Base-by-base conservation (phyloP, 495 filamentous ascomycete species). In the Hypoxylon fuscum region DNA sequence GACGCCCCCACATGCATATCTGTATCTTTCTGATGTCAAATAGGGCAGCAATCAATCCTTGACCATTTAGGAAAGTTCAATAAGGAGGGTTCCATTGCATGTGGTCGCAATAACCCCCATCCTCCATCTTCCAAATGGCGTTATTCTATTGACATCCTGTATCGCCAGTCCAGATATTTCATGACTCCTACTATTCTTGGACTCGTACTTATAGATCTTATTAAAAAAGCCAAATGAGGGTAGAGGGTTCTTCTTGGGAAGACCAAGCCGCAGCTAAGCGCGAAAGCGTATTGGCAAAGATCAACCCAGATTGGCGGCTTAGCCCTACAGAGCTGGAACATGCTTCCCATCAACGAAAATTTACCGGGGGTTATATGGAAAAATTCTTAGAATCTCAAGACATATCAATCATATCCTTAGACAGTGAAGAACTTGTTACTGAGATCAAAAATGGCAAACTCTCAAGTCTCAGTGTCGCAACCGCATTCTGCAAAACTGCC, bases 401-500 rank as follows among this genome's bases (percentile, higher is more conserved):
- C 0, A 37, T 60, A 5, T 47, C 46, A 5, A 68, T 73, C 47
- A 47, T 68, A 12, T 48, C 35, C 0, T 57, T 20, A 32, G 62
- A 71, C 2, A 64, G 59, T 14, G 25, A 60, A 10, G 50, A 56
- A 0, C 32, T 75, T 2, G 55, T 69, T 1, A 47, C 58, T 2
- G 61, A 56, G 10, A 59, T 79, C 18, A 59, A 43, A 8, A 11
- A 43, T 10, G 65, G 55, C 1, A 44, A 42, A 2, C 42, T 64
- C 11, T 69, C 65, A 1, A 66, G 80, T 1, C 44, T 78, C 14
- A 70, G 73, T 9, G 79, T 87, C 18, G 63, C 70, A 6, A 65
- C 52, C 0, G 75, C 76, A 0, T 78, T 77, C 49, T 76, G 71
- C 55, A 72, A 86, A 74, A 73, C 81, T 59, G 85, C 86, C 8